Base-by-base conservation (phyloP, 2,329 filamentous ascomycete genomes). In the Zasmidium cellare region DNA sequence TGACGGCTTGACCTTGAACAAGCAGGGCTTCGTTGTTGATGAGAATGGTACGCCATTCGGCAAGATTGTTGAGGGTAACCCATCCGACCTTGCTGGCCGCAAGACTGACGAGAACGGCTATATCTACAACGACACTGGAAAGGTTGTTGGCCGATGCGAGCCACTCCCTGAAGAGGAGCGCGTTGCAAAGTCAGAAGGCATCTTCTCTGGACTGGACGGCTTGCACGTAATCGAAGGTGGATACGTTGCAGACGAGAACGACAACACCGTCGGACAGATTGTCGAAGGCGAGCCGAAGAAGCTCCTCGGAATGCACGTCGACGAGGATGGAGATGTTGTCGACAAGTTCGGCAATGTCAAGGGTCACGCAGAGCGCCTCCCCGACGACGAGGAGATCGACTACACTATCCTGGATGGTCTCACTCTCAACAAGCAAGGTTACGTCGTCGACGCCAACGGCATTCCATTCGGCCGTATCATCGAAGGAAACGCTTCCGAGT, bases 211-310 rank as follows among this genome's bases (percentile, higher is more conserved):
- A 65, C 82, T 88, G 20, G 76, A 82, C 46, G 85, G 84, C 53
- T 83, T 86, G 62, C 86, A 82, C 6, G 85, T 90, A 28, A 81
- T 81, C 71, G 89, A 88, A 73, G 87, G 88, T 44, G 87, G 87
- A 53, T 87, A 85, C 60, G 79, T 90, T 47, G 82, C 96, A 80
- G 82, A 97, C 84, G 73, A 87, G 82, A 81, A 96, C 81, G 90
- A 89, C 25, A 85, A 89, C 60, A 80, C 89, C 22, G 77, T 80
- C 20, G 84, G 84, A 50, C 71, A 77, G 53, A 77, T 87, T 44
- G 75, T 82, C 18, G 82, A 86, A 64, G 84, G 84, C 48, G 83
- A 86, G 59, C 70, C 81, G 12, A 84, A 85, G 76, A 82, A 83
- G 58, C 78, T 87, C 24, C 72, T 85, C 53, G 84, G 84, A 49